These are phyloP conservation scores for Penicillium sp. DNA, from an alignment of 2,329 filamentous ascomycete genomes.

Conservation along the genomic window DNA sequence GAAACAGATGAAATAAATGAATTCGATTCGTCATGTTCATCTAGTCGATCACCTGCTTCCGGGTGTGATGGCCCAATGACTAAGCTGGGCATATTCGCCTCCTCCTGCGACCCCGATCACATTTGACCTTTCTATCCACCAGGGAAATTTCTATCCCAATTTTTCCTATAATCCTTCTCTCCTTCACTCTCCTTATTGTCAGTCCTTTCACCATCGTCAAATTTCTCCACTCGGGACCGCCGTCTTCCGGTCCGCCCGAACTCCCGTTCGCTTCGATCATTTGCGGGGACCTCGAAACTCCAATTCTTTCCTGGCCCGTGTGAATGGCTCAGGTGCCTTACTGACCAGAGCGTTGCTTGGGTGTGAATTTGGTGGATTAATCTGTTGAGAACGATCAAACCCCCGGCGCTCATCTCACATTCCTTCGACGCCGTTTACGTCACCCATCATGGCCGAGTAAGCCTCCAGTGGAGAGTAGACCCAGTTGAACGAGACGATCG, in stretches of 20 bases:
- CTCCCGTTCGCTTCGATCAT: slow-evolving; percentile 17
- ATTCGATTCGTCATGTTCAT: neutral
- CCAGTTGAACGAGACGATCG: neutral
- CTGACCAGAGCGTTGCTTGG: slow-evolving; percentile 12
- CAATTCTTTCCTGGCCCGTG: slow-evolving; percentile 6
- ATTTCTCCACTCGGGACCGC: neutral
- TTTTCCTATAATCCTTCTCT: slow-evolving; percentile 1
- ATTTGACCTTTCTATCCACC: slow-evolving; percentile 6
- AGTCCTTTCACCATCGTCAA: neutral
- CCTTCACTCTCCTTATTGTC: slow-evolving; percentile 15
- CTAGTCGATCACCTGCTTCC: slow-evolving; percentile 11
- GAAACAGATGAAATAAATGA: neutral
- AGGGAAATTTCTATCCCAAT: neutral
- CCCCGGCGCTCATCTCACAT: slow-evolving; percentile 8
- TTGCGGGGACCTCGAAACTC: slow-evolving; percentile 20
- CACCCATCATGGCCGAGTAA: slow-evolving; percentile 42
- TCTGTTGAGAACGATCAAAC: neutral
- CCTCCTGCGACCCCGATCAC: slow-evolving; percentile 3
- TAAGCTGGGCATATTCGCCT: slow-evolving; percentile 12
- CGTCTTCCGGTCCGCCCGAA: slow-evolving; percentile 14
- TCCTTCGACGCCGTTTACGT: slow-evolving; percentile 23
- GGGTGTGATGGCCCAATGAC: slow-evolving; percentile 14
- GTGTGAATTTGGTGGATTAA: slow-evolving; percentile 13
- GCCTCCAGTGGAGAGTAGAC: slow-evolving; percentile 13
- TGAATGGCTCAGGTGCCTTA: slow-evolving; percentile 19